These are phyloP conservation scores for Ogataea dorogensis DNA, from an alignment of 805 yeast species.

Conservation along the genomic window DNA sequence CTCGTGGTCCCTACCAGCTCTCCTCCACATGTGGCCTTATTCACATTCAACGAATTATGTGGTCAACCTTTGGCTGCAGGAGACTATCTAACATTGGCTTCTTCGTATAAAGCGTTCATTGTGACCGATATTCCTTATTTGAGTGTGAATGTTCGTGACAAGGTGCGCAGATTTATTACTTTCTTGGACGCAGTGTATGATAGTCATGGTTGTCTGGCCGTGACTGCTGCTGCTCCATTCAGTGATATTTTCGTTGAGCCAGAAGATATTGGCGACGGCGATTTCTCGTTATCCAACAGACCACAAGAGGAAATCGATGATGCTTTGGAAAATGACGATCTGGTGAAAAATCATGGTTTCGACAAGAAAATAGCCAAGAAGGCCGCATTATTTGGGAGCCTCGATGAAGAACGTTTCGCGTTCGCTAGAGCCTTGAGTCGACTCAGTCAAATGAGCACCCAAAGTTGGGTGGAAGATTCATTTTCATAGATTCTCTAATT, in stretches of 20 bases:
- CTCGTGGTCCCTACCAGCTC: slow-evolving; percentile 72
- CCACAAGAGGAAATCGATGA: slow-evolving; percentile 29
- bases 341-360: slow-evolving; percentile 76
- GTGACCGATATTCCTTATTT: slow-evolving; percentile 90
- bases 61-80: slow-evolving; percentile 91
- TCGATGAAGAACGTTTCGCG: slow-evolving; percentile 95
- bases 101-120: slow-evolving; percentile 71
- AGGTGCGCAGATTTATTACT: slow-evolving; percentile 88
- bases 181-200: slow-evolving; percentile 96
- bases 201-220: slow-evolving; percentile 81
- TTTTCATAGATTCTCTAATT: slow-evolving; percentile 16
- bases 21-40: slow-evolving; percentile 83
- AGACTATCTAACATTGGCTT: slow-evolving; percentile 83
- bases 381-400: slow-evolving; percentile 68
- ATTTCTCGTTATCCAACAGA: slow-evolving; percentile 38
- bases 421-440: slow-evolving; percentile 93
- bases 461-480: slow-evolving; percentile 66
- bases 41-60: slow-evolving; percentile 82
- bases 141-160: slow-evolving; percentile 74
- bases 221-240: slow-evolving; percentile 85
- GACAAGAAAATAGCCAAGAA: slow-evolving; percentile 67
- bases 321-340: slow-evolving; percentile 50
- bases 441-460: slow-evolving; percentile 89
- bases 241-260: slow-evolving; percentile 84
- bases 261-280: slow-evolving; percentile 52